Conservation (phyloP, 2,329 filamentous ascomycete genomes). For the Hypoxylon sp. region DNA sequence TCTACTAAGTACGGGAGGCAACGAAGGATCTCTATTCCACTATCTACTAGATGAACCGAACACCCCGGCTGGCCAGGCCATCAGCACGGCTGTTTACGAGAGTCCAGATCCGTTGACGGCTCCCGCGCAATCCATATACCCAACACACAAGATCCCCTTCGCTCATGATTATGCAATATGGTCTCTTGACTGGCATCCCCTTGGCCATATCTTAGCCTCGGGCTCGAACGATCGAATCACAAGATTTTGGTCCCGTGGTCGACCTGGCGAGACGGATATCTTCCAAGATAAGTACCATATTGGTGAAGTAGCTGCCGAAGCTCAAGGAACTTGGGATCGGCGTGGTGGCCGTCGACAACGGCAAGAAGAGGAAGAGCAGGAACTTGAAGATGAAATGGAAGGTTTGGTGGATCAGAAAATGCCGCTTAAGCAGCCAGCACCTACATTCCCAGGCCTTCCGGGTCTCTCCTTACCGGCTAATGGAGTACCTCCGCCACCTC, state of each 20-base stretch:
- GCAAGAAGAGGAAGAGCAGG: conserved; percentile 93
- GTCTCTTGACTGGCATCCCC: conserved; percentile 97
- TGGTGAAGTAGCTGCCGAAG: conserved; percentile 92
- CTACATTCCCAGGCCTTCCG: conserved; percentile 71
- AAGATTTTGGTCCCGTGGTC: conserved; percentile 92
- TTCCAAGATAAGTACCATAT: conserved; percentile 96
- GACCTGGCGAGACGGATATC: conserved; percentile 88
- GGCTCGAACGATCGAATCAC: conserved; percentile 98
- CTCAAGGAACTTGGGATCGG: conserved; percentile 93
- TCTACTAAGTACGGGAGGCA: conserved; percentile 89
- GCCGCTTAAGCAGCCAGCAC: conserved; percentile 69
- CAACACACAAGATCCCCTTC: conserved; percentile 86
- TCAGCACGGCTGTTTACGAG: conserved; percentile 86
- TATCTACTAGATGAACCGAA: conserved; percentile 98
- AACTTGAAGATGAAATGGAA: conserved; percentile 93
- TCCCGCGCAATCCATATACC: conserved; percentile 90
- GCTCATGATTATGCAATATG: conserved; percentile 97
- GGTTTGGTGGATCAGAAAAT: conserved; percentile 92
- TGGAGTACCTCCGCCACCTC: conserved; percentile 55
- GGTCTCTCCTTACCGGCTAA: conserved; percentile 62
- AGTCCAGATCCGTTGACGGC: conserved; percentile 83
- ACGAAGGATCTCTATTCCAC: conserved; percentile 90
- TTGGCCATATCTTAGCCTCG: conserved; percentile 94
- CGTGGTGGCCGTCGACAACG: conserved; percentile 82
- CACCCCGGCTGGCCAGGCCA: conserved; percentile 78